Base-by-base conservation (phyloP, 2,329 filamentous ascomycete species). In the Rhinocladiella mackenziei region DNA sequence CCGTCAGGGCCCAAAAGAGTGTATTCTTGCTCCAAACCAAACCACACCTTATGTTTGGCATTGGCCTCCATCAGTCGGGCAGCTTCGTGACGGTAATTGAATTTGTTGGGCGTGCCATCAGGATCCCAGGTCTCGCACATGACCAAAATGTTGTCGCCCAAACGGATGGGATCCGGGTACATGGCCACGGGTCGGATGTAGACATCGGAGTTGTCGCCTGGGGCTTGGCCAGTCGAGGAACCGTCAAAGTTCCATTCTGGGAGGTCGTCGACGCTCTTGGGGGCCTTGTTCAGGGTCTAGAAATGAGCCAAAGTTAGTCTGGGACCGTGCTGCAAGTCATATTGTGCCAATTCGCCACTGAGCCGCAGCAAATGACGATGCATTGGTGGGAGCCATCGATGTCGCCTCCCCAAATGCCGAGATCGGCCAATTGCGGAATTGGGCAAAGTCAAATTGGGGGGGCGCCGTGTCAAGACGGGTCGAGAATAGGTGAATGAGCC, bases 21-120 rank as follows among this genome's bases (percentile, higher is more conserved):
- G 79, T 97, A 97, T 71, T 97, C 91, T 68, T 97, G 91, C 68
- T 95, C 91, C 13, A 98, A 82, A 71, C 92, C 92, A 71, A 97
- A 98, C 92, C 91, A 97, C 64, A 92, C 89, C 66, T 85, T 77
- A 61, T 91, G 83, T 45, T 81, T 75, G 66, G 82, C 82, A 69
- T 96, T 82, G 53, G 82, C 78, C 69, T 92, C 81, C 87, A 97
- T 94, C 61, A 96, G 76, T 69, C 92, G 84, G 64, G 80, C 80
- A 62, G 83, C 85, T 63, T 97, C 91, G 67, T 96, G 85, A 59
- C 92, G 87, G 83, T 84, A 86, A 84, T 98, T 98, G 84, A 80
- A 97, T 72, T 94, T 89, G 83, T 97, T 98, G 70, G 92, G 92
- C 53, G 82, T 88, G 65, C 89, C 89, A 70, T 96, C 89, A 56